These are phyloP conservation scores for Aureobasidium musti DNA, from an alignment of 2,329 filamentous ascomycete species.

Conservation along the genomic window DNA sequence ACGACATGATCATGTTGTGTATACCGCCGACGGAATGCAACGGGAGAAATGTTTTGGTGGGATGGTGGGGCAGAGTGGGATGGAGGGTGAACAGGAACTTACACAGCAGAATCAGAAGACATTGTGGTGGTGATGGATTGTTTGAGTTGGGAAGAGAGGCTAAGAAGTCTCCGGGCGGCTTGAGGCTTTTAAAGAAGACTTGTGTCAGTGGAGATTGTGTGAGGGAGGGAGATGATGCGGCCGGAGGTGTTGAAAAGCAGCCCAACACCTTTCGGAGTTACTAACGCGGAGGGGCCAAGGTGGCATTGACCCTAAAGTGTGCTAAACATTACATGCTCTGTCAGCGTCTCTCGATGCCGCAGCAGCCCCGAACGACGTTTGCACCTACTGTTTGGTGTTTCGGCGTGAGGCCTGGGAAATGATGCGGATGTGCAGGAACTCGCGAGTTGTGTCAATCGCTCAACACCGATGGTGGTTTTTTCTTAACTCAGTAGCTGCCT, in stretches of 20 bases:
- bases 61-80: slow-evolving; percentile 28
- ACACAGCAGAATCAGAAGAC: slow-evolving; percentile 38
- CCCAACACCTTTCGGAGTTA: slow-evolving; percentile 30
- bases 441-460: slow-evolving; percentile 1
- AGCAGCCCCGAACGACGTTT: slow-evolving; percentile 27
- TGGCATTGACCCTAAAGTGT: slow-evolving; percentile 30
- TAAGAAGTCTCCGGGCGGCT: slow-evolving; percentile 32
- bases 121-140: slow-evolving; percentile 34
- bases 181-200: slow-evolving; percentile 30
- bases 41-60: slow-evolving; percentile 31
- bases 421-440: slow-evolving; percentile 14
- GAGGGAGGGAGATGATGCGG: slow-evolving; percentile 23
- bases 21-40: slow-evolving; percentile 2
- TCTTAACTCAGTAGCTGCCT: background rate
- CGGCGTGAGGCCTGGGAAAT: background rate
- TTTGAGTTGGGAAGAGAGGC: slow-evolving; percentile 33
- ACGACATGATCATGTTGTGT: slow-evolving; percentile 5
- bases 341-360: slow-evolving; percentile 29
- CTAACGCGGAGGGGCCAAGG: slow-evolving; percentile 29
- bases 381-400: slow-evolving; percentile 28
- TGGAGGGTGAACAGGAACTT: slow-evolving; percentile 32
- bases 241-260: slow-evolving; percentile 30
- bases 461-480: background rate
- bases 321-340: slow-evolving; percentile 28
- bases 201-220: slow-evolving; percentile 28